Evolutionary conservation across 2,329 filamentous ascomycete species (phyloP).

Genomic region (Penicillium sp.): DNA sequence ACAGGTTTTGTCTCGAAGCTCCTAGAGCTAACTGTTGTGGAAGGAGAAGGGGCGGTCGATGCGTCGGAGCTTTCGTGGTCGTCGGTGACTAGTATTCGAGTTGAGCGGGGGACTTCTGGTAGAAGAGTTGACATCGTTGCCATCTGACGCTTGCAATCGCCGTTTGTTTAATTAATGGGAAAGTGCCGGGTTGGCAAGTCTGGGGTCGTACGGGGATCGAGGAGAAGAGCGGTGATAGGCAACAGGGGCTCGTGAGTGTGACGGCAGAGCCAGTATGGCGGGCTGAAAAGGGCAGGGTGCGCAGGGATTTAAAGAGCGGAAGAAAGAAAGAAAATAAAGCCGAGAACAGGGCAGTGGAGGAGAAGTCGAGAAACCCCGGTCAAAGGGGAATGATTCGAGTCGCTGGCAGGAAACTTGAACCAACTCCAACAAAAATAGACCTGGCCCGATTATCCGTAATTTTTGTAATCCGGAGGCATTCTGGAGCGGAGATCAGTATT

Average conservation of each 20-base stretch:
- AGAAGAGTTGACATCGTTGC: conserved; percentile 32
- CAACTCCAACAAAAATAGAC: not conserved
- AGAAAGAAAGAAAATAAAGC: not conserved
- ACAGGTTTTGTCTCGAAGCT: conserved; percentile 23
- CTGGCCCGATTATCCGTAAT: not conserved
- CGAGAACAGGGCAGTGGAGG: not conserved
- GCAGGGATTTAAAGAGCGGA: not conserved
- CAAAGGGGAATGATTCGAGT: not conserved
- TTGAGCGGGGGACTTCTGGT: conserved; percentile 26
- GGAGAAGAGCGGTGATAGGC: not conserved
- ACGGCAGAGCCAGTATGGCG: conserved; percentile 3
- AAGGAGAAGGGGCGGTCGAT: conserved; percentile 34
- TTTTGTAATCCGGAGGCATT: not conserved
- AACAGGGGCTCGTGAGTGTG: conserved; percentile 1
- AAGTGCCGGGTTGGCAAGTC: not conserved
- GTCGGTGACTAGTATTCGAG: conserved; percentile 26
- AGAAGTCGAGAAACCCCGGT: not conserved
- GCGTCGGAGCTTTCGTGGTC: conserved; percentile 37
- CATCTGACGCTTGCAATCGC: not conserved
- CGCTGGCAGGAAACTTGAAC: not conserved
- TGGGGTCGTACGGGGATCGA: conserved; percentile 1
- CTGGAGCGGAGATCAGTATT: not conserved
- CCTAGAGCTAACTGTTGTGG: conserved; percentile 26
- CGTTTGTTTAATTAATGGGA: not conserved
- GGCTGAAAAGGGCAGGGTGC: not conserved